A percentile compares a stretch with the other conserved stretches of the same genome.
Conservation (phyloP, 306 rosid genomes). For the Sicyos baderoa region DNA sequence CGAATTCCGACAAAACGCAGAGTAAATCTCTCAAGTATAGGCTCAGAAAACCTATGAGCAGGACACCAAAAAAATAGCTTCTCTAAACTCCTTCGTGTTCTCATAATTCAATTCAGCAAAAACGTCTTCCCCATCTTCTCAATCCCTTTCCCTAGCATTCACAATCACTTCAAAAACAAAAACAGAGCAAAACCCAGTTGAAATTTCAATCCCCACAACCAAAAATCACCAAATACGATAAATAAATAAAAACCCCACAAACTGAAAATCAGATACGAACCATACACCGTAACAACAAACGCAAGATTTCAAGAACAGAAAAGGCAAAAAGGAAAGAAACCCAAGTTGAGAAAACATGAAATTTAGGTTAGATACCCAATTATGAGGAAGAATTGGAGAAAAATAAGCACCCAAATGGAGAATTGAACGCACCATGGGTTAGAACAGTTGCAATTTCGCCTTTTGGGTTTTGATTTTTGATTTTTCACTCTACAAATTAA, state of each 20-base stretch:
- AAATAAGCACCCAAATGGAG: slow-evolving; percentile 40
- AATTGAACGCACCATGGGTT: slow-evolving; percentile 40
- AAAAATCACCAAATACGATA: neutral
- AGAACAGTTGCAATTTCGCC: slow-evolving; percentile 14
- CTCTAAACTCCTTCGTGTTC: slow-evolving; percentile 18
- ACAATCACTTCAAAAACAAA: slow-evolving; percentile 25
- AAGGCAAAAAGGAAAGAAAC: slow-evolving; percentile 18
- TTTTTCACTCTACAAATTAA: neutral
- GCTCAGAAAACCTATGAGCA: slow-evolving; percentile 21
- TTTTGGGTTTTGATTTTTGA: neutral
- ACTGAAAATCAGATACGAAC: slow-evolving; percentile 2
- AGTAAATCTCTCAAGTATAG: slow-evolving; percentile 28
- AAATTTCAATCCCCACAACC: slow-evolving; percentile 5
- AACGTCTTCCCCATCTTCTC: slow-evolving; percentile 31
- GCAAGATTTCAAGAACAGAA: slow-evolving; percentile 25
- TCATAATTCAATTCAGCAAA: slow-evolving; percentile 26
- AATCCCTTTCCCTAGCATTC: too few species aligned
- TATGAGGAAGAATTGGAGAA: slow-evolving; percentile 32
- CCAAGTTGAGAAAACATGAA: slow-evolving; percentile 21
- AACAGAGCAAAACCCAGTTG: slow-evolving; percentile 17
- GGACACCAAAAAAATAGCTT: slow-evolving; percentile 17
- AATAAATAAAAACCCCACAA: slow-evolving; percentile 2
- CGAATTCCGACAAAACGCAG: neutral
- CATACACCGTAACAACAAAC: neutral
- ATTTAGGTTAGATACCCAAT: slow-evolving; percentile 35